These are phyloP conservation scores for Mycena galericulata DNA, from an alignment of 768 basidiomycete genomes.

Conservation along the genomic window DNA sequence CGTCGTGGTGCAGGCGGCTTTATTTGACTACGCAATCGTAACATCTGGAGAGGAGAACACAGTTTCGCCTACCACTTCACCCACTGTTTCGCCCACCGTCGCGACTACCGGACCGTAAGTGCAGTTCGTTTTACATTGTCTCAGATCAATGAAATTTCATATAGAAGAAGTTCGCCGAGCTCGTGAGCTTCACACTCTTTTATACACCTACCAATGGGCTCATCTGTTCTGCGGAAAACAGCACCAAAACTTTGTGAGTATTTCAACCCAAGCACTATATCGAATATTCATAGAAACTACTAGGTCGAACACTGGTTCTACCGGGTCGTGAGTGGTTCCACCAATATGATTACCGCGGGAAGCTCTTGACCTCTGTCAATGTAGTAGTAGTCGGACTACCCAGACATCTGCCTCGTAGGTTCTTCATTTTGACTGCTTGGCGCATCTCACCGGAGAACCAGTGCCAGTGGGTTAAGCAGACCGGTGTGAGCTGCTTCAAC, in stretches of 20 bases:
- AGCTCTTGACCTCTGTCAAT: no score
- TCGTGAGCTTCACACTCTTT: no score
- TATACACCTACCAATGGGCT: no score
- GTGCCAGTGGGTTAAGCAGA: no score
- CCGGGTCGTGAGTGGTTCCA: background rate
- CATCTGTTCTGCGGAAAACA: background rate
- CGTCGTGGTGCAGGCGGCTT: slow-evolving; percentile 14
- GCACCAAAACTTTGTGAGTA: background rate
- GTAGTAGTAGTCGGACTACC: no score
- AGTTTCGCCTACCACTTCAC: no score
- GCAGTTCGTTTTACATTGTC: background rate
- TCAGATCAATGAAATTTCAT: no score
- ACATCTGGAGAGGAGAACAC: slow-evolving; percentile 5
- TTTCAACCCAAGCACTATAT: background rate
- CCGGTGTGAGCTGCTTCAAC: no score
- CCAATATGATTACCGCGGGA: background rate
- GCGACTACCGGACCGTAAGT: background rate
- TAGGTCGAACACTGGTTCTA: background rate
- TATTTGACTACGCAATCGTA: slow-evolving; percentile 31
- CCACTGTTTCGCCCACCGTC: background rate
- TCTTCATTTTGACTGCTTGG: no score
- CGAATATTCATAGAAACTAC: background rate
- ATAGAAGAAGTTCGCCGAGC: no score
- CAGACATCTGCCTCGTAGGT: no score
- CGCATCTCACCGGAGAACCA: no score